Evolutionary conservation across 2,329 filamentous ascomycete genomes (phyloP).

Genomic region (Fusarium odoratissimum): DNA sequence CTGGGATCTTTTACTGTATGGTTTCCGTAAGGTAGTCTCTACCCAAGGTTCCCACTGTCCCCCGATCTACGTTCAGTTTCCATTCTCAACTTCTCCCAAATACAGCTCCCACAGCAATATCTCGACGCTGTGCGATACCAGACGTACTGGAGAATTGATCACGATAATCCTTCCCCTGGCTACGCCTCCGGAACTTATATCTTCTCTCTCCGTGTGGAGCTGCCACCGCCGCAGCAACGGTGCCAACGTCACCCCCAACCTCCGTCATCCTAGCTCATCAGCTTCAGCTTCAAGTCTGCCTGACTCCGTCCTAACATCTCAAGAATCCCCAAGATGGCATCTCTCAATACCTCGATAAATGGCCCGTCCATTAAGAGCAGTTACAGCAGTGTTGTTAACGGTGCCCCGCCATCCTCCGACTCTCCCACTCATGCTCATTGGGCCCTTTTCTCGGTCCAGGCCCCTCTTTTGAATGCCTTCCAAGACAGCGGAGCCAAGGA

Average conservation of each 20-base stretch:
- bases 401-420: conserved; percentile 61
- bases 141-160: conserved; percentile 11
- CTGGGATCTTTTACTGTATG: conserved; percentile 5
- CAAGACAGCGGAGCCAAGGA: conserved; percentile 88
- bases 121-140: conserved; percentile 18
- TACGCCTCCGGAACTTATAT: conserved; percentile 34
- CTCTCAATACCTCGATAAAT: conserved; percentile 82
- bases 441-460: conserved; percentile 93
- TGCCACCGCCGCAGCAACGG: conserved; percentile 46
- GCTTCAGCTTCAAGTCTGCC: conserved; percentile 33
- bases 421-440: conserved; percentile 91
- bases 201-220: conserved; percentile 41
- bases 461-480: conserved; percentile 92
- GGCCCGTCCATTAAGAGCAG: conserved; percentile 87
- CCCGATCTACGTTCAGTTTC: conserved; percentile 18
- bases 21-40: not conserved
- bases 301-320: conserved; percentile 29
- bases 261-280: conserved; percentile 39
- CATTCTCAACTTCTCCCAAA: conserved; percentile 30
- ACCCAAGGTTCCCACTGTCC: conserved; percentile 28
- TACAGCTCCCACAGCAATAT: conserved; percentile 18
- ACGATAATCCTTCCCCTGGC: conserved; percentile 4
- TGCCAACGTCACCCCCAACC: conserved; percentile 46
- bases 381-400: conserved; percentile 71
- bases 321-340: conserved; percentile 70